Conservation (phyloP, 805 yeast species). For the Komagataella ulmi region DNA sequence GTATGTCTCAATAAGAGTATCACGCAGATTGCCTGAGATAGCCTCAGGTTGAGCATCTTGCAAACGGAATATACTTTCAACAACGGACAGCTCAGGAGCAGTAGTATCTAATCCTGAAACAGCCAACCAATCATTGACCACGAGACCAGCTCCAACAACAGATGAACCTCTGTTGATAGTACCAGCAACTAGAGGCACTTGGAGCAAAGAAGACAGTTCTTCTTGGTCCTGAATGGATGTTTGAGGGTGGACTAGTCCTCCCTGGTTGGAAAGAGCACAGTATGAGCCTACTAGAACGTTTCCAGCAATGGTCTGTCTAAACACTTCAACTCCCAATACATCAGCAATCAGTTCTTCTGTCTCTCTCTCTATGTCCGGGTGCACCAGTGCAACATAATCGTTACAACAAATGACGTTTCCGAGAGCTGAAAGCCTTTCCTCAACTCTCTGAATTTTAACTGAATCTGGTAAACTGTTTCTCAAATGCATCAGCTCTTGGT, state of each 20-base stretch:
- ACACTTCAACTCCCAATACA: conserved; percentile 96
- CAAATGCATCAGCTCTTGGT: conserved; percentile 94
- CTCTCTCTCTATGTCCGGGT: conserved; percentile 98
- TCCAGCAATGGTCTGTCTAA: conserved; percentile 98
- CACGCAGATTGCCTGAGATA: conserved; percentile 75
- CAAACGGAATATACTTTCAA: conserved; percentile 89
- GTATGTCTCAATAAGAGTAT: conserved; percentile 85
- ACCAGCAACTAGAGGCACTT: conserved; percentile 97
- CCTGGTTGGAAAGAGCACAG: conserved; percentile 90
- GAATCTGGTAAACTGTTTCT: conserved; percentile 93
- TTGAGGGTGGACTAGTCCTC: conserved; percentile 97
- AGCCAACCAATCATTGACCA: conserved; percentile 96
- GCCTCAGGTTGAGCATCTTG: conserved; percentile 87
- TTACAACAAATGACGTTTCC: conserved; percentile 98
- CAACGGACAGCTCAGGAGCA: conserved; percentile 94
- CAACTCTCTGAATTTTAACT: conserved; percentile 94
- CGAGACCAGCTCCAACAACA: conserved; percentile 98
- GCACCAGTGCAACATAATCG: conserved; percentile 97
- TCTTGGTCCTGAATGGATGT: conserved; percentile 97
- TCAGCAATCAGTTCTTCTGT: conserved; percentile 98
- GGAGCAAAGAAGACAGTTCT: conserved; percentile 87
- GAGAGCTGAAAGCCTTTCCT: conserved; percentile 90
- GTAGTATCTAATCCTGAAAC: conserved; percentile 96
- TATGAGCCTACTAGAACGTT: conserved; percentile 95
- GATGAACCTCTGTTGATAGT: conserved; percentile 96